phyloP scores from a whole-genome alignment of 257 asterid genomes.

The Ehretia macrophylla region DNA sequence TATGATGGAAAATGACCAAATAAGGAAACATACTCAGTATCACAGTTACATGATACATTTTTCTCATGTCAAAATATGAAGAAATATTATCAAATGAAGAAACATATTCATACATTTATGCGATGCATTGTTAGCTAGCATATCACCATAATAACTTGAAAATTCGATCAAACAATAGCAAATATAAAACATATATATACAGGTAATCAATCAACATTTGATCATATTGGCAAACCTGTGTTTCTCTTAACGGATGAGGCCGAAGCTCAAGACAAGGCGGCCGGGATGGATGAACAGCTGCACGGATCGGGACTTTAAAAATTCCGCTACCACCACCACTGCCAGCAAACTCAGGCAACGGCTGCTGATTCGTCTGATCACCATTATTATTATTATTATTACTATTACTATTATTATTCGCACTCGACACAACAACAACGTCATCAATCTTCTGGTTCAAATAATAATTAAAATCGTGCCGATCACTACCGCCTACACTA shows the following conservation, averaged over 20 bases:
- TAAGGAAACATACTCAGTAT: too few relatives aligned
- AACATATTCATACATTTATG: too few relatives aligned
- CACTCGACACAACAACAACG: background rate
- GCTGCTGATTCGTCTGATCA: conserved; percentile 11
- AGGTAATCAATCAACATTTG: background rate
- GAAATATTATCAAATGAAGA: too few relatives aligned
- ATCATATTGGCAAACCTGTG: conserved; percentile 35
- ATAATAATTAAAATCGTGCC: background rate
- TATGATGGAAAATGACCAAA: too few relatives aligned
- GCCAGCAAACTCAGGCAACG: conserved; percentile 54
- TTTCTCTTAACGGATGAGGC: conserved; percentile 71
- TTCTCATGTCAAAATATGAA: too few relatives aligned
- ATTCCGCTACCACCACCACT: conserved; percentile 55
- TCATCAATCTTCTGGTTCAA: background rate
- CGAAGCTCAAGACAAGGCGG: conserved; percentile 64
- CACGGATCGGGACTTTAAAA: conserved; percentile 48
- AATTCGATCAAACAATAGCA: too few relatives aligned
- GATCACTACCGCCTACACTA: background rate
- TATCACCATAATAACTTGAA: too few relatives aligned
- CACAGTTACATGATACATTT: too few relatives aligned
- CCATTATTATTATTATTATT: too few relatives aligned
- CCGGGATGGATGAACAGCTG: conserved; percentile 55
- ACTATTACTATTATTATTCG: too few relatives aligned
- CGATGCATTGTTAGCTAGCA: too few relatives aligned
- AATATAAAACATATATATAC: too few relatives aligned